These are phyloP conservation scores for Alternaria panax DNA, from an alignment of 2,329 filamentous ascomycete genomes.

Conservation along the genomic window DNA sequence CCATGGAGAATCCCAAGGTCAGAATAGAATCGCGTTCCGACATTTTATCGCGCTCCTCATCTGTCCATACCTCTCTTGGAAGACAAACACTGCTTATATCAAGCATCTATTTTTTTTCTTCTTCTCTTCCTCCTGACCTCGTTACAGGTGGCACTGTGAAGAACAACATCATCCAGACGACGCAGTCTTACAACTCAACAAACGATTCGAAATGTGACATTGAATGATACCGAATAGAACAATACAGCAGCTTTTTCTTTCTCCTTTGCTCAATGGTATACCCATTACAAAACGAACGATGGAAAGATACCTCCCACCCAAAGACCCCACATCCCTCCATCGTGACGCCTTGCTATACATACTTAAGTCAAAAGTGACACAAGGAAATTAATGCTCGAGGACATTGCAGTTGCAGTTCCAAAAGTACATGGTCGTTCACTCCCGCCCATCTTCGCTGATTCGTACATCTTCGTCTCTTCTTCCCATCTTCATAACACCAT, in stretches of 20 bases:
- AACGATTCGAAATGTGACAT: background rate
- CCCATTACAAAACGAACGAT: background rate
- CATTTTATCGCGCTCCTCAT: no score
- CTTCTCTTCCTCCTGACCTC: background rate
- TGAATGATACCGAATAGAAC: background rate
- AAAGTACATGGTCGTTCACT: background rate
- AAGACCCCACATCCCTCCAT: background rate
- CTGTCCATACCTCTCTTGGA: no score
- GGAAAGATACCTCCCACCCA: background rate
- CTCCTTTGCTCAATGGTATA: background rate
- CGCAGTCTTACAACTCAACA: background rate
- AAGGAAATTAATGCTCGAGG: background rate
- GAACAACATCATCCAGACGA: background rate
- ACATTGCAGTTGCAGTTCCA: conserved; percentile 1
- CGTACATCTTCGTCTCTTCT: background rate
- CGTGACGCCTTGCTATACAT: conserved; percentile 3
- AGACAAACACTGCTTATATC: no score
- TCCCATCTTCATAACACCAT: background rate
- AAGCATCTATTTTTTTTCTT: no score
- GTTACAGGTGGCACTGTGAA: background rate
- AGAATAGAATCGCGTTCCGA: no score
- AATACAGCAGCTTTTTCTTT: background rate
- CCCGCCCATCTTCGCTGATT: background rate
- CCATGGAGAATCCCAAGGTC: no score
- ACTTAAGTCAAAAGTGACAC: background rate